These are phyloP conservation scores for Diutina rugosa DNA, from an alignment of 1,139 yeast species.

Conservation along the genomic window DNA sequence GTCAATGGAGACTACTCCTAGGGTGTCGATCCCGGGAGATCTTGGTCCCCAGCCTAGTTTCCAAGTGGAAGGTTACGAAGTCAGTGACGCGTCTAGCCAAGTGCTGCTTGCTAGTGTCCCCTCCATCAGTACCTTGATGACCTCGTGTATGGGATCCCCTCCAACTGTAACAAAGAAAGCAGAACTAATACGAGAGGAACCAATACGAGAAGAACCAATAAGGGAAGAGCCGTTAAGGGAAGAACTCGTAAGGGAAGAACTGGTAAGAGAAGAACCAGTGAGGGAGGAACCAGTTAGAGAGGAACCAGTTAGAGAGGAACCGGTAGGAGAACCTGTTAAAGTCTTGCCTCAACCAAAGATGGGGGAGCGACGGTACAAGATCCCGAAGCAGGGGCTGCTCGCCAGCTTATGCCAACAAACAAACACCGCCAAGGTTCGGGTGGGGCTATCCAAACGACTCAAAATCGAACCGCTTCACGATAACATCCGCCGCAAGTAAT, in stretches of 20 bases:
- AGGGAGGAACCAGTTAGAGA: neutral
- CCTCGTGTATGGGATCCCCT: neutral
- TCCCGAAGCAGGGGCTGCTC: neutral
- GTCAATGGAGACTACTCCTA: neutral
- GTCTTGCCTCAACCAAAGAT: neutral
- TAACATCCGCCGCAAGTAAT: neutral
- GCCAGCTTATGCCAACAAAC: neutral
- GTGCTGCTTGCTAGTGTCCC: neutral
- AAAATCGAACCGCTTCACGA: slow-evolving; percentile 1
- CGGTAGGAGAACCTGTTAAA: neutral
- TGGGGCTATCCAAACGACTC: neutral
- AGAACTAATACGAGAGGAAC: too few species aligned
- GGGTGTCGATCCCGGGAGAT: neutral
- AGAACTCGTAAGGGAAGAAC: too few species aligned
- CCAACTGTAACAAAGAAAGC: neutral
- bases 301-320: neutral
- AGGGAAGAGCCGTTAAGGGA: neutral
- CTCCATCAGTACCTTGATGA: neutral
- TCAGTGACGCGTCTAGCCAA: neutral
- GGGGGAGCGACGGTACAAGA: too few species aligned
- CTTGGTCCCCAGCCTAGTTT: neutral
- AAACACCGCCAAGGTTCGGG: neutral
- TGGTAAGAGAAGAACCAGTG: too few species aligned
- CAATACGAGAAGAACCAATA: neutral
- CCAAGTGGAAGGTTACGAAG: neutral